Base-by-base conservation (phyloP, 192 early-diverging fungal genomes). In the Mortierella antarctica region DNA sequence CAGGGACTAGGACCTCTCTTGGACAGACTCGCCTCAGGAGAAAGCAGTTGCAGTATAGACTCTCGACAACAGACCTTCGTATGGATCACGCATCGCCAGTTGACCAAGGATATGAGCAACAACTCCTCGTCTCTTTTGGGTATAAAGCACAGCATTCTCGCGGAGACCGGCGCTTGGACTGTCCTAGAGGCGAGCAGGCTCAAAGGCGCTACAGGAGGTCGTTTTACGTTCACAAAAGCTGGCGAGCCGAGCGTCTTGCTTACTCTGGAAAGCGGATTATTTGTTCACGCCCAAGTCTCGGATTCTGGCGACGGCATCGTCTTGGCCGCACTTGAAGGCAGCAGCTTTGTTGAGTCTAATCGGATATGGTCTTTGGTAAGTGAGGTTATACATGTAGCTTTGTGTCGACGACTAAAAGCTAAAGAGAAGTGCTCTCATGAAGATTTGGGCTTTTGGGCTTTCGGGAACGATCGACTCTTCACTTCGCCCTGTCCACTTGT, bases 381-480 rank as follows among this genome's bases (percentile, higher is more conserved):
- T 51, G 0, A 55, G 54, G 54, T 55, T 17, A 20, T 55, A 20
- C 5, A 6, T 55, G 53, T 55, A 20, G 21, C 15, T 3, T 18
- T 2, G 53, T 20, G n/a, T n/a, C 21, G 57, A 31, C 31, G 31
- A 31, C 31, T 3, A 31, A 31, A 31, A 31, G 3, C 31, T 1
- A 31, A 31, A 31, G 31, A 31, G 31, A 31, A 31, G 3, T 31
- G 31, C 42, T 59, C 39, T 9, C 15, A 7, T 20, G 0, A 13
- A 49, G 50, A 47, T 41, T 15, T 65, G 63, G 65, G 44, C 65
- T 67, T 67, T 67, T 67, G 65, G 54, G 65, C 53, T 47, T 18
- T 67, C 41, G 57, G 57, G 31, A 31, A 3, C 57, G 21, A 20
- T 21, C 54, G 20, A 55, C 54, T 17, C n/a, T 58, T 7, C 5